Evolutionary conservation across 164 flowering plant genomes (phyloP).

Genomic region (Stephania yunnanensis): DNA sequence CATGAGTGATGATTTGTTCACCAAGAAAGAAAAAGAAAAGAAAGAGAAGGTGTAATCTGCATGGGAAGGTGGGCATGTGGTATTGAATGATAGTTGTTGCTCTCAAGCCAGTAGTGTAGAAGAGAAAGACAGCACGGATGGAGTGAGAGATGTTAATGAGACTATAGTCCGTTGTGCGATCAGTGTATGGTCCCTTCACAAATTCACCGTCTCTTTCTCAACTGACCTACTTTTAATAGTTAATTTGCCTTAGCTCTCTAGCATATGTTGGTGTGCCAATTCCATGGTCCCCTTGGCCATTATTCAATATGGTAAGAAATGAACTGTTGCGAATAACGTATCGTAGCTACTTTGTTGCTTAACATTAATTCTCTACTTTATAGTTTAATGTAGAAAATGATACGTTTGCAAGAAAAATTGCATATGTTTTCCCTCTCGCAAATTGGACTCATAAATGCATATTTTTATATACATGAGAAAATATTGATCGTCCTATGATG

Average conservation of each 20-base stretch:
- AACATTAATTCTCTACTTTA: too few species aligned
- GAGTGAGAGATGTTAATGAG: not conserved
- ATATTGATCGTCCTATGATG: too few species aligned
- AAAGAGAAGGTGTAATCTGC: not conserved
- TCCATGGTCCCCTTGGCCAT: not conserved
- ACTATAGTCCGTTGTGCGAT: not conserved
- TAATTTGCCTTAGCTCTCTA: not conserved
- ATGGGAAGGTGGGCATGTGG: not conserved
- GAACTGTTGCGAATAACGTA: too few species aligned
- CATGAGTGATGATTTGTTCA: not conserved
- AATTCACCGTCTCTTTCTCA: not conserved
- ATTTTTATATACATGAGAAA: too few species aligned
- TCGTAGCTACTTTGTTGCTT: too few species aligned
- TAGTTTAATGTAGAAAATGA: too few species aligned
- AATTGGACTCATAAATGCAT: too few species aligned
- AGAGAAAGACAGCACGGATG: not conserved
- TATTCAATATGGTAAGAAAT: too few species aligned
- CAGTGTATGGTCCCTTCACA: not conserved
- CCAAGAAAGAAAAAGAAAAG: too few species aligned
- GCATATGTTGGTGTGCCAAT: not conserved
- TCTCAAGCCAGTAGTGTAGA: not conserved
- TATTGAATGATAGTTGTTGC: not conserved
- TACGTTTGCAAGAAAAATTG: too few species aligned
- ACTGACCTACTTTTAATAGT: not conserved
- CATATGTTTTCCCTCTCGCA: too few species aligned